These are phyloP conservation scores for Dactylorhiza incarnata DNA, from an alignment of 106 monocot genomes.

Conservation along the genomic window DNA sequence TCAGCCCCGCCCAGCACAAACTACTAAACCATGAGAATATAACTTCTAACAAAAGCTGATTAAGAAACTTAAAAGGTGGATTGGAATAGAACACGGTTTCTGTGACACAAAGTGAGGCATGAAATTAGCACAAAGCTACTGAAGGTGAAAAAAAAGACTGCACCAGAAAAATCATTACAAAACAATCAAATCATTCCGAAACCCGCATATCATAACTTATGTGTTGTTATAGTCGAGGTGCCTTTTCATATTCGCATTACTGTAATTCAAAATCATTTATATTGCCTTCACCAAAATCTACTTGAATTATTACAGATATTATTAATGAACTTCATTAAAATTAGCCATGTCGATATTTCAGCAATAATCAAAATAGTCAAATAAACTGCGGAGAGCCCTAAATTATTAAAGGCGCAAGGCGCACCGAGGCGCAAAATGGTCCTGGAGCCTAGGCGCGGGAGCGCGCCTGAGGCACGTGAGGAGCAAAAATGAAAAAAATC, in stretches of 20 bases:
- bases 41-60: not conserved
- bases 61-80: not conserved
- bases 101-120: not conserved
- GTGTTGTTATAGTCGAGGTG: not conserved
- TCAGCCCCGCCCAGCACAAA: not conserved
- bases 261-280: not conserved
- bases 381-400: not conserved
- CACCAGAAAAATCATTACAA: not conserved
- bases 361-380: not conserved
- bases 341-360: not conserved
- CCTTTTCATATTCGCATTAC: not conserved
- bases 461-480: no score
- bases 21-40: not conserved
- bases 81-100: not conserved
- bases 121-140: no score
- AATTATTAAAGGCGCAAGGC: no score
- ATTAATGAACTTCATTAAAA: not conserved
- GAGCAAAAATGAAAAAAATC: no score
- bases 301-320: not conserved
- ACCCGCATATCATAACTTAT: not conserved
- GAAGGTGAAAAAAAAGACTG: no score
- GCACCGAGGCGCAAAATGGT: no score
- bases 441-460: no score
- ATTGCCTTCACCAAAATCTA: not conserved
- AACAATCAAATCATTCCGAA: not conserved